Percentiles rank a stretch among this genome's conserved stretches.
Evolutionary conservation across 1,284 basidiomycete species (phyloP).

Genomic region (Sanguinoderma infundibulare): DNA sequence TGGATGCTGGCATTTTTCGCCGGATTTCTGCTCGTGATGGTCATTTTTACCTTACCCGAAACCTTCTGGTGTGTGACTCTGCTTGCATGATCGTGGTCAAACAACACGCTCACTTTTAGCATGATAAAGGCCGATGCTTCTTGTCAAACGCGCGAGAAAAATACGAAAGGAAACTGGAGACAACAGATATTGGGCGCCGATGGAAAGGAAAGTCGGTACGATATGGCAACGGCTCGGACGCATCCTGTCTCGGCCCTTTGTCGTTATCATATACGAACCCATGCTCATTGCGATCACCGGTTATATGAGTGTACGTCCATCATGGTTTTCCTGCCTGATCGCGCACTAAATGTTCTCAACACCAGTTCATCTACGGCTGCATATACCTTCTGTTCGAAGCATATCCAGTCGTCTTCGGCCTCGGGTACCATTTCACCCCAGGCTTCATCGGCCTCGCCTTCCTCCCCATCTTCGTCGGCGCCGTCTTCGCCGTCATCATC

Average conservation of each 20-base stretch:
- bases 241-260: conserved; percentile 43
- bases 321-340: neutral
- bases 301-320: conserved; percentile 44
- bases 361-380: conserved; percentile 46
- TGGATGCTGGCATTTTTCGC: conserved; percentile 78
- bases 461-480: conserved; percentile 49
- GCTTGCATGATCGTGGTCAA: no score
- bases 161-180: conserved; percentile 54
- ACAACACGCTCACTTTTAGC: conserved; percentile 2
- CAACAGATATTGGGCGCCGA: conserved; percentile 50
- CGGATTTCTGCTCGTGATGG: conserved; percentile 49
- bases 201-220: conserved; percentile 39
- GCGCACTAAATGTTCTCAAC: neutral
- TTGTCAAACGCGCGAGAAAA: conserved; percentile 39
- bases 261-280: conserved; percentile 47
- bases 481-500: conserved; percentile 25
- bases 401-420: conserved; percentile 37
- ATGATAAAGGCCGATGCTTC: conserved; percentile 46
- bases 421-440: conserved; percentile 40
- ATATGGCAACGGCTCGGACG: conserved; percentile 37
- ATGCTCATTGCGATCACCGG: conserved; percentile 48
- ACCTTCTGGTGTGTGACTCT: conserved; percentile 56
- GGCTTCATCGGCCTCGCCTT: conserved; percentile 49
- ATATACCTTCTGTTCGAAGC: conserved; percentile 46
- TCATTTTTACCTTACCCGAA: conserved; percentile 77